Conservation (phyloP, 1,284 basidiomycete genomes). For the Cryptococcus floricola region DNA sequence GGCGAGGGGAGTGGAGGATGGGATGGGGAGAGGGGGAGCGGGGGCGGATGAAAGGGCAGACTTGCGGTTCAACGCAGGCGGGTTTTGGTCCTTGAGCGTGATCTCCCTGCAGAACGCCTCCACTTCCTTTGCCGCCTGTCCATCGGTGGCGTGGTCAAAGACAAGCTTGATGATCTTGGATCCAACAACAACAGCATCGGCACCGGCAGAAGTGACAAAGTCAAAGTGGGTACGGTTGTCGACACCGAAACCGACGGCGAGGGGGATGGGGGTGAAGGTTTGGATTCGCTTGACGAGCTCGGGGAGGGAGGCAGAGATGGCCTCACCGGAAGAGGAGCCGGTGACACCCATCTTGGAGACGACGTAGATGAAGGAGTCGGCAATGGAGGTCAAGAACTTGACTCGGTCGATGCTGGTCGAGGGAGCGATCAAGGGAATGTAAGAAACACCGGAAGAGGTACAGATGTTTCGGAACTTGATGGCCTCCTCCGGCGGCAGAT, state of each 20-base stretch:
- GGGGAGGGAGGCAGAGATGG: conserved; percentile 71
- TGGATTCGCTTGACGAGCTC: conserved; percentile 71
- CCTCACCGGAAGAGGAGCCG: conserved; percentile 73
- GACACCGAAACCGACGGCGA: conserved; percentile 96
- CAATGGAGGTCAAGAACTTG: conserved; percentile 84
- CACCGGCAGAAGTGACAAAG: conserved; percentile 74
- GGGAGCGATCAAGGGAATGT: conserved; percentile 92
- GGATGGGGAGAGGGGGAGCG: conserved; percentile 42
- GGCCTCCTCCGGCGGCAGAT: conserved; percentile 96
- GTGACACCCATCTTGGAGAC: conserved; percentile 99
- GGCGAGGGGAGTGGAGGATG: conserved; percentile 27
- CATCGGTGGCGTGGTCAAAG: conserved; percentile 56
- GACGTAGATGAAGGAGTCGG: conserved; percentile 96
- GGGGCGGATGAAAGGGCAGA: conserved; percentile 9
- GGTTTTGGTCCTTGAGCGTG: conserved; percentile 56
- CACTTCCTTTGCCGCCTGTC: conserved; percentile 59
- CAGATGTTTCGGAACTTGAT: conserved; percentile 85
- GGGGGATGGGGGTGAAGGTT: conserved; percentile 68
- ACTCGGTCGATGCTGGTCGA: conserved; percentile 84
- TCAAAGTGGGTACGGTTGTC: conserved; percentile 90
- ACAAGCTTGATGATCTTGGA: conserved; percentile 79
- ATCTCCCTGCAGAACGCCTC: conserved; percentile 71
- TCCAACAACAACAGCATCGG: conserved; percentile 93
- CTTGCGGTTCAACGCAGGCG: conserved; percentile 38
- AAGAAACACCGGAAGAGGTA: conserved; percentile 75